A percentile compares a stretch with the other conserved stretches of the same genome.
Conservation (phyloP, 2,329 filamentous ascomycete species). For the Leptographium flavum region DNA sequence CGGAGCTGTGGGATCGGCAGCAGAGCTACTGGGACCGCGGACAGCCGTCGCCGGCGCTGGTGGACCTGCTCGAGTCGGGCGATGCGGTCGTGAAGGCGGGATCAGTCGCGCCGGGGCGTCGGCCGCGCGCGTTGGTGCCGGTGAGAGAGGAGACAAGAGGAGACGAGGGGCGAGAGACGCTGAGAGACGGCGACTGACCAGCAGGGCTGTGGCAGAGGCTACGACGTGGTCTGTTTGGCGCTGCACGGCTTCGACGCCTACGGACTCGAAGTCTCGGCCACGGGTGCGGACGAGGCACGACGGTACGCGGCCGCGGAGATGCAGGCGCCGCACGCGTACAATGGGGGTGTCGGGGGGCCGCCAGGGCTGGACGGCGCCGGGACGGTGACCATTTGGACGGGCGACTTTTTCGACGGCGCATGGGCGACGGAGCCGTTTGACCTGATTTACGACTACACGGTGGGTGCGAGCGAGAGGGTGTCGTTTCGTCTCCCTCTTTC, state of each 20-base stretch:
- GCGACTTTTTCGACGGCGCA: conserved; percentile 36
- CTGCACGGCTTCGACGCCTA: conserved; percentile 47
- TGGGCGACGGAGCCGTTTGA: conserved; percentile 28
- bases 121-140: neutral
- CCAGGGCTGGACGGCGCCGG: neutral
- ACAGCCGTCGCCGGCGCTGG: neutral
- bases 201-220: conserved; percentile 47
- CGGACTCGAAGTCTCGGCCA: conserved; percentile 39
- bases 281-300: conserved; percentile 10
- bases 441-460: conserved; percentile 24
- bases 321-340: conserved; percentile 1
- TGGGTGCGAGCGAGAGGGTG: too few relatives aligned
- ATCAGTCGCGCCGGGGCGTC: neutral
- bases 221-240: conserved; percentile 47
- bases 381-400: conserved; percentile 25
- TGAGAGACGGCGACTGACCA: neutral
- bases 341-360: neutral
- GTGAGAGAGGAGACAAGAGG: neutral
- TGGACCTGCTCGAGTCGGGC: neutral
- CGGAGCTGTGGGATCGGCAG: neutral
- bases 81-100: neutral
- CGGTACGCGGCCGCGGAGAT: conserved; percentile 8
- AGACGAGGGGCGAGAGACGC: neutral
- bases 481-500: too few relatives aligned
- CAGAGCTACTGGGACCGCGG: conserved; percentile 1